Conservation (phyloP, 345 rosid genomes). For the Euclidium syriacum region DNA sequence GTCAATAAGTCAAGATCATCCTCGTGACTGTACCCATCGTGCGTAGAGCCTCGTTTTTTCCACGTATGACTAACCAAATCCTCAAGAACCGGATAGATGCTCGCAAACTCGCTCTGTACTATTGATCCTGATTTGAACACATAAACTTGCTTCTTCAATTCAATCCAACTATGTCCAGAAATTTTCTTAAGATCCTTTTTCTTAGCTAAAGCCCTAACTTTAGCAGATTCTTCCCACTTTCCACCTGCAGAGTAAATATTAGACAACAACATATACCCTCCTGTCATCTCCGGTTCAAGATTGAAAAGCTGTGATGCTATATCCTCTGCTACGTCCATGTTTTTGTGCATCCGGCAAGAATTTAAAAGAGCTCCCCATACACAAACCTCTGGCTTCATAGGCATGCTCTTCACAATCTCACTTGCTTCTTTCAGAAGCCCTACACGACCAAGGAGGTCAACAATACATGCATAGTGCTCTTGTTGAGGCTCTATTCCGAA, state of each 20-base stretch:
- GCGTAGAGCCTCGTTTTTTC: conserved; percentile 14
- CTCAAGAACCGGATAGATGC: conserved; percentile 23
- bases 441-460: conserved; percentile 69
- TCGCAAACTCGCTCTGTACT: conserved; percentile 14
- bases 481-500: conserved; percentile 47
- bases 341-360: conserved; percentile 64
- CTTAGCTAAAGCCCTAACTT: conserved; percentile 51
- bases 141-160: conserved; percentile 42
- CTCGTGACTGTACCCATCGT: conserved; percentile 3
- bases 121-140: conserved; percentile 45
- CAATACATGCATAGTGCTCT: conserved; percentile 70
- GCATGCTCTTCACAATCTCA: conserved; percentile 54
- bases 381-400: conserved; percentile 52
- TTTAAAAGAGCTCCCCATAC: conserved; percentile 72
- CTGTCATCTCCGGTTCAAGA: conserved; percentile 34
- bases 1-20: conserved; percentile 14
- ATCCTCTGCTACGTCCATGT: conserved; percentile 40
- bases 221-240: conserved; percentile 67
- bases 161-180: conserved; percentile 68
- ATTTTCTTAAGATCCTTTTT: conserved; percentile 65
- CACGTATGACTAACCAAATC: conserved; percentile 24
- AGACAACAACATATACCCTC: conserved; percentile 59
- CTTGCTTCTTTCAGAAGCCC: conserved; percentile 59
- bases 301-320: conserved; percentile 36
- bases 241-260: conserved; percentile 65